Evolutionary conservation across 306 rosid species (phyloP), one percentile per base, ranked within the genome.

Genomic region (Cicer arietinum): DNA sequence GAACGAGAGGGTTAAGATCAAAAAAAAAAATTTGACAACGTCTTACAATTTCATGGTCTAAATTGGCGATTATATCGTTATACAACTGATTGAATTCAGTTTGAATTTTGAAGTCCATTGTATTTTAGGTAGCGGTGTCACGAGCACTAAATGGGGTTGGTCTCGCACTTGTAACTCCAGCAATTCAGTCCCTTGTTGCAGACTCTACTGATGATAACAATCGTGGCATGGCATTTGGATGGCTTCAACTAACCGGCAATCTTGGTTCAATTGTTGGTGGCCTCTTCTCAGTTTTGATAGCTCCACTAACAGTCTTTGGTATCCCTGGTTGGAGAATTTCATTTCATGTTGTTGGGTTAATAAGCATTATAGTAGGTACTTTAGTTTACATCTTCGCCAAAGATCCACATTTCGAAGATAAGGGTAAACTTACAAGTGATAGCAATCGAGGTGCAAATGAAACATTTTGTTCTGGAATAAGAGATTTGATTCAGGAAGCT

Each of bases 271-370:
- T 90, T 59, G 78, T 90, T 17, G 99, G 97, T 6, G 99, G 99
- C 48, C 88, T 89, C 64, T 86, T 85, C 57, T 84, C 99, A 9
- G 85, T 92, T 62, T 45, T 94, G 82, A 76, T 92, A 77, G 96
- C 99, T 80, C 95, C 97, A 13, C 8, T 70, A 16, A 92, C 92
- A 18, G 37, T 92, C 8, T 47, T 91, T 88, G 99, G 99, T 7
- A 86, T 94, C 35, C 89, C 97, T 52, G 99, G 99, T 66, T 94
- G 99, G 99, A 87, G 99, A 82, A 71, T 91, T 81, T 85, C 97
- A 71, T 92, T 94, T 82, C 97, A 87, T 67, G 67, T 92, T 75
- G 96, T 94, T 73, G 97, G 95, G 63, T 4, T 90, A 60, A 85
- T 92, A 76, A 94, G 99, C 77, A 79, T 89, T 72, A 0, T 89